A percentile compares a stretch with the other conserved stretches of the same genome.
Conservation (phyloP, 2,329 filamentous ascomycete genomes). For the Pyricularia sp. region DNA sequence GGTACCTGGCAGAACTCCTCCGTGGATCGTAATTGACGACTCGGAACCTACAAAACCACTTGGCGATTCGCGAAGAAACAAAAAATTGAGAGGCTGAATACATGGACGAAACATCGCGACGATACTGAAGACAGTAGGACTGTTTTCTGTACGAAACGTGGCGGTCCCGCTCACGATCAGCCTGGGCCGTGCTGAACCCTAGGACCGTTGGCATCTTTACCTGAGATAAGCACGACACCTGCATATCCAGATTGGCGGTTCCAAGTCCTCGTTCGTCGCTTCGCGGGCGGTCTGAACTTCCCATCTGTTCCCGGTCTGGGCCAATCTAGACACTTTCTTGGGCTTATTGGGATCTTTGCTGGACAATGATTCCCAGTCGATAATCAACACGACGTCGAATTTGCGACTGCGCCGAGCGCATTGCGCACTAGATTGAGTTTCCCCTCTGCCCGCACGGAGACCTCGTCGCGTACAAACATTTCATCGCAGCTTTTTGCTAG, state of each 20-base stretch:
- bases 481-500: not conserved
- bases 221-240: not conserved
- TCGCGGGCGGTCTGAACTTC: not conserved
- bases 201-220: not conserved
- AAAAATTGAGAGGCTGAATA: not conserved
- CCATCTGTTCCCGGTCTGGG: not conserved
- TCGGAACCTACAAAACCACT: not conserved
- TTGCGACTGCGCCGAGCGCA: constrained; percentile 1
- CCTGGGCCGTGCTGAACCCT: not conserved
- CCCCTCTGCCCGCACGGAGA: not conserved
- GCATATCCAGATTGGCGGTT: not conserved
- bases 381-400: not conserved
- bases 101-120: not conserved
- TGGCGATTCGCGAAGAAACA: not conserved
- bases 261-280: not conserved
- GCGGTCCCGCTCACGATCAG: not conserved
- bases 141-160: not conserved
- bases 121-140: not conserved
- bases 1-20: not conserved
- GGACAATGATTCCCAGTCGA: not conserved
- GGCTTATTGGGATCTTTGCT: not conserved
- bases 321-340: not conserved
- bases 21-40: not conserved
- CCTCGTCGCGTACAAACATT: not conserved
- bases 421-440: not conserved